Conservation (phyloP, 257 asterid genomes). For the Przewalskia tangutica region DNA sequence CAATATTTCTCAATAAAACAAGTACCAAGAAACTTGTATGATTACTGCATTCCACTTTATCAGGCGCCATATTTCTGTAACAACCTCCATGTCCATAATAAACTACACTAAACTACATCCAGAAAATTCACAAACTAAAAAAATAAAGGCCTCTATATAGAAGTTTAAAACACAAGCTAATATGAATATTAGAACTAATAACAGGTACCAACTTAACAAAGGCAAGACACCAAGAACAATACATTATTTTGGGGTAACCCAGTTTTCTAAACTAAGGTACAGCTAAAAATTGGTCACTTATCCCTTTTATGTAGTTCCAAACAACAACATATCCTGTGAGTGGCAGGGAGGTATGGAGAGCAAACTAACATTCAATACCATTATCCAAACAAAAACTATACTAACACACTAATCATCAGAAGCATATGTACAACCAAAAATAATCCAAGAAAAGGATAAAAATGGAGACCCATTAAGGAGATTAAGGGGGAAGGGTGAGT, state of each 20-base stretch:
- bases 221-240: background rate
- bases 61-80: background rate
- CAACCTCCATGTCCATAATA: background rate
- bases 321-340: too few species aligned
- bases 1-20: background rate
- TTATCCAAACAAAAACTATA: background rate
- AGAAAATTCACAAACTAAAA: background rate
- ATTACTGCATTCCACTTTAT: background rate
- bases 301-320: background rate
- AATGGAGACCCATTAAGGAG: background rate
- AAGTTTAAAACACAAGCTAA: background rate
- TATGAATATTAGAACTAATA: background rate
- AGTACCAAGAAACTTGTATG: background rate
- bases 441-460: background rate
- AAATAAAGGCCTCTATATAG: background rate
- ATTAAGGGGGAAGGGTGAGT: background rate
- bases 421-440: too few species aligned
- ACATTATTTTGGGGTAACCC: too few species aligned
- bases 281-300: too few species aligned
- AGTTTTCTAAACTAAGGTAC: too few species aligned
- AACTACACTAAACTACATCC: background rate
- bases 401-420: background rate
- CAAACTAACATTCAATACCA: background rate
- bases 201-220: background rate
- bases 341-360: too few species aligned